Evolutionary conservation across 441 rosid species (phyloP).

Genomic region (Pelargonium citronellum): DNA sequence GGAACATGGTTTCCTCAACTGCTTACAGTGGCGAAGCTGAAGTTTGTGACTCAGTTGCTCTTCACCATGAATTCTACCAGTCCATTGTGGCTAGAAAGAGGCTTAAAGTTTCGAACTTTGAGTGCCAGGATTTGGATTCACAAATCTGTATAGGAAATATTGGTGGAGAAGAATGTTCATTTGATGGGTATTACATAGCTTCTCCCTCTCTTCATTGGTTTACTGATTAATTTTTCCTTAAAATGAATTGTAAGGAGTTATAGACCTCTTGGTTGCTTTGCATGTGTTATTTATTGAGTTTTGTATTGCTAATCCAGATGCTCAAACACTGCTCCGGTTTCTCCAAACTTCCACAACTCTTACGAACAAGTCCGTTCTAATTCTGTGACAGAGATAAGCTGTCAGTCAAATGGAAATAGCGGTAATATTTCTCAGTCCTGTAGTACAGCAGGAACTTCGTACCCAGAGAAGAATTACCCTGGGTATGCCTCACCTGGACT

Average conservation of each 20-base stretch:
- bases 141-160: slow-evolving; percentile 24
- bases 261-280: not conserved
- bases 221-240: not conserved
- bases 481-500: slow-evolving; percentile 34
- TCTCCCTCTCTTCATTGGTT: not conserved
- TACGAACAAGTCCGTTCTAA: slow-evolving; percentile 37
- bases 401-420: slow-evolving; percentile 55
- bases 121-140: slow-evolving; percentile 23
- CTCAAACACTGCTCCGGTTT: slow-evolving; percentile 23
- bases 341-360: slow-evolving; percentile 33
- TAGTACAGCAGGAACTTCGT: slow-evolving; percentile 39
- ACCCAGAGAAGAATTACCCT: slow-evolving; percentile 34
- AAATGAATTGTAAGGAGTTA: not conserved
- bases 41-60: slow-evolving; percentile 14
- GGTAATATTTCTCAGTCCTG: slow-evolving; percentile 42
- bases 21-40: not conserved
- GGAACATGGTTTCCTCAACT: slow-evolving; percentile 49
- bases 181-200: slow-evolving; percentile 32
- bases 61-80: slow-evolving; percentile 19
- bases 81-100: slow-evolving; percentile 28
- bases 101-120: slow-evolving; percentile 32
- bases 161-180: slow-evolving; percentile 31
- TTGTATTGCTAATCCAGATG: slow-evolving; percentile 29
- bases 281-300: slow-evolving; percentile 15
- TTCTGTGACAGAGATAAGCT: slow-evolving; percentile 44